Conservation (phyloP, 2,329 filamentous ascomycete species). For the Alternaria postmessia region DNA sequence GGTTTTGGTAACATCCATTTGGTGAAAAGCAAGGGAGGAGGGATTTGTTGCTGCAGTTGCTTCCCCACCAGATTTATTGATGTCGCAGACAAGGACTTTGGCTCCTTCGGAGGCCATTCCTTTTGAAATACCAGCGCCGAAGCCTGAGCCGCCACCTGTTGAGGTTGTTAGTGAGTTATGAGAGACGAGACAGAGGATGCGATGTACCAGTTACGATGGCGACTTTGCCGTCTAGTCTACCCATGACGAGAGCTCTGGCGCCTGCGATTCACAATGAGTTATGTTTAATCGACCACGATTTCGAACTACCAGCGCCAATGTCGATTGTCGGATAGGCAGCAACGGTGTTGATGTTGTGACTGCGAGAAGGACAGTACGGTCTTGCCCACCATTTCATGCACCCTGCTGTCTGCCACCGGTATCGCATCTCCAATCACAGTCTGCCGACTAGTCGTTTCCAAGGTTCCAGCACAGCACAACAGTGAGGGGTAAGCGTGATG, state of each 20-base stretch:
- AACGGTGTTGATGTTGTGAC: conserved; percentile 10
- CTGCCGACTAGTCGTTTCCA: conserved; percentile 6
- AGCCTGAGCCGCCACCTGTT: conserved; percentile 67
- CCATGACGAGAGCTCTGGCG: conserved; percentile 35
- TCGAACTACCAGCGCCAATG: neutral
- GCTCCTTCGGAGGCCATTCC: conserved; percentile 68
- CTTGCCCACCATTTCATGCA: neutral
- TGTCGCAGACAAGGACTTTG: conserved; percentile 69
- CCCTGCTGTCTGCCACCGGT: conserved; percentile 2
- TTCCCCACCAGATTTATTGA: conserved; percentile 63
- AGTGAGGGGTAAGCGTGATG: conserved; percentile 28
- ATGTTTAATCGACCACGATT: neutral
- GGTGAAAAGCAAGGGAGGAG: conserved; percentile 43
- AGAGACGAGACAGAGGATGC: conserved; percentile 13
- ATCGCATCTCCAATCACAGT: conserved; percentile 14
- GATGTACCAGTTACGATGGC: conserved; percentile 62
- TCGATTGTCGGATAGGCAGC: neutral
- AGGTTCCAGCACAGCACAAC: conserved; percentile 4
- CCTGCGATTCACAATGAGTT: neutral
- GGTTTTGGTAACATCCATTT: conserved; percentile 63
- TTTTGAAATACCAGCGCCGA: conserved; percentile 68
- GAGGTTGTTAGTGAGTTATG: conserved; percentile 10
- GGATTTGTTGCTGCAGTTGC: conserved; percentile 57
- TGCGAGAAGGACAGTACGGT: neutral
- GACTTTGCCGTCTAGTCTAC: conserved; percentile 61